These are phyloP conservation scores for Phytophthora lateralis DNA, from an alignment of 352 stramenopile species.

Conservation along the genomic window DNA sequence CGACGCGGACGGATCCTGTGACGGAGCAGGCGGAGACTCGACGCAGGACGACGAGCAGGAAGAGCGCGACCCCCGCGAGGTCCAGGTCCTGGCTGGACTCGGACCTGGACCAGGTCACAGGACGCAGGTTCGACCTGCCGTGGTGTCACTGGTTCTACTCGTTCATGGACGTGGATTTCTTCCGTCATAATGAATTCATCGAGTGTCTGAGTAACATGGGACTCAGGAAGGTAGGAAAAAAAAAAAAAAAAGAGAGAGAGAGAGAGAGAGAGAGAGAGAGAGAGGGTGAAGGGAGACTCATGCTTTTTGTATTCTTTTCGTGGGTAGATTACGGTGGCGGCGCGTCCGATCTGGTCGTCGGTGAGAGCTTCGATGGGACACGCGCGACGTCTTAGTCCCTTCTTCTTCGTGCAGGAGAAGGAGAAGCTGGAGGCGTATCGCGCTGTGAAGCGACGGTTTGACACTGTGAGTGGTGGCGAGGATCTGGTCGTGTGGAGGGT, in stretches of 20 bases:
- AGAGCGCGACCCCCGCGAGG: constrained; percentile 7
- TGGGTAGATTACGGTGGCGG: constrained; percentile 48
- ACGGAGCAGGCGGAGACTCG: not conserved
- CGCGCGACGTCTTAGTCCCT: constrained; percentile 64
- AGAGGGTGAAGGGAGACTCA: not conserved
- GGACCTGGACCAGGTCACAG: constrained; percentile 18
- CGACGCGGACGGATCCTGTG: constrained; percentile 24
- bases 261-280: not conserved
- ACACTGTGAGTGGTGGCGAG: constrained; percentile 8
- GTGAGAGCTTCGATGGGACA: constrained; percentile 77
- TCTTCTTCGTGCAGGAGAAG: constrained; percentile 74
- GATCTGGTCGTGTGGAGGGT: not conserved
- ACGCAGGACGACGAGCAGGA: constrained; percentile 11
- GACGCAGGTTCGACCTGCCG: constrained; percentile 55
- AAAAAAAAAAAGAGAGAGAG: not conserved
- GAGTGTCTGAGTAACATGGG: constrained; percentile 72
- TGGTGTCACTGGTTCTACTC: constrained; percentile 79
- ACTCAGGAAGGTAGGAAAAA: constrained; percentile 63
- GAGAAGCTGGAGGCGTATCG: constrained; percentile 70
- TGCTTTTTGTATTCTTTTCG: not conserved
- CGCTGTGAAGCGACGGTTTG: constrained; percentile 39
- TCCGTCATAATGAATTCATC: constrained; percentile 79
- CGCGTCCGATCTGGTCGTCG: constrained; percentile 75
- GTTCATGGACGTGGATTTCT: constrained; percentile 69
- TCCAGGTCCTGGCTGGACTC: constrained; percentile 20